Conservation (phyloP, 2,329 filamentous ascomycete species). For the Pestalotiopsis sp. region DNA sequence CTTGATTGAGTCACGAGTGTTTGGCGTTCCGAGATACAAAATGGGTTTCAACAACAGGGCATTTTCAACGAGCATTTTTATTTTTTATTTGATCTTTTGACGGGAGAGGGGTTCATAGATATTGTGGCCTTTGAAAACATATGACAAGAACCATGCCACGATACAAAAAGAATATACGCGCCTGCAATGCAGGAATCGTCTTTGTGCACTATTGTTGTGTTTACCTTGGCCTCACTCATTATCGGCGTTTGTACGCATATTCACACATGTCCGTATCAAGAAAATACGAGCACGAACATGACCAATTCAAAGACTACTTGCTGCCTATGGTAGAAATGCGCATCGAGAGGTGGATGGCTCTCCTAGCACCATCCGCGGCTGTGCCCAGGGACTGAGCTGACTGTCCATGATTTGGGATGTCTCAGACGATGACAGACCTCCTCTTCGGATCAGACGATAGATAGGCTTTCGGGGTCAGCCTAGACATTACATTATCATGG, state of each 20-base stretch:
- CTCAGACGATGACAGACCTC: no score
- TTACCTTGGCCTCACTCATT: not conserved
- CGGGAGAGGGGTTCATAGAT: not conserved
- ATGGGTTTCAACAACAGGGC: constrained; percentile 15
- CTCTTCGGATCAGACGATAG: no score
- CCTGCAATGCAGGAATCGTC: not conserved
- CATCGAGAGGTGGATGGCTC: no score
- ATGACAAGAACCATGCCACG: no score
- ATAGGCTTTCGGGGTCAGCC: no score
- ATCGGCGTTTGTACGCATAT: not conserved
- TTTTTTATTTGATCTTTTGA: not conserved
- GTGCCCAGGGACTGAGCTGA: no score
- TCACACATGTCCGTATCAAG: not conserved
- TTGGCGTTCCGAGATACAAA: constrained; percentile 11
- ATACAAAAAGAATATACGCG: no score
- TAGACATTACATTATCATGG: no score
- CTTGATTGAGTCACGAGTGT: not conserved
- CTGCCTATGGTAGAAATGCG: not conserved
- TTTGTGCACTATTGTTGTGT: not conserved
- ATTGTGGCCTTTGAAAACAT: not conserved
- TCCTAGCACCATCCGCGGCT: no score
- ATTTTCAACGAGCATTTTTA: constrained; percentile 1
- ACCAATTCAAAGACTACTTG: not conserved
- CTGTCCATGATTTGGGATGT: no score
- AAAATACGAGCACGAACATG: not conserved